Conservation (phyloP, 495 filamentous ascomycete genomes). For the Venustampulla echinocandica region DNA sequence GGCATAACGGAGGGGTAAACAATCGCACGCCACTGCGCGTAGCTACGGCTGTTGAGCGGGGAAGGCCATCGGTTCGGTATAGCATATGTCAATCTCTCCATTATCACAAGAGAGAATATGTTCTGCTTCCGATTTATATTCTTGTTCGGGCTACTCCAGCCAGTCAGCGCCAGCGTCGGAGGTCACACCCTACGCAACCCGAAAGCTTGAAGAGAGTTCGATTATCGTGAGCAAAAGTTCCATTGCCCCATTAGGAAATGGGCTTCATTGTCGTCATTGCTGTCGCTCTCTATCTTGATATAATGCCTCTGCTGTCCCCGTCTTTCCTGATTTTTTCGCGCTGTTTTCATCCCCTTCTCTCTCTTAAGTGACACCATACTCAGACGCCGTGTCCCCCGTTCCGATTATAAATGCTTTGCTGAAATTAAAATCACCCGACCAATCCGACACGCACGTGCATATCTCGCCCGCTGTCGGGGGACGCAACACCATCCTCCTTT, state of each 20-base stretch:
- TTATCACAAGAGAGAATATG: not conserved
- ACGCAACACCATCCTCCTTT: not conserved
- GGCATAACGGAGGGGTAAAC: too few relatives aligned
- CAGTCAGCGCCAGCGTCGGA: not conserved
- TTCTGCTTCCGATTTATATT: not conserved
- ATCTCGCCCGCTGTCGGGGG: not conserved
- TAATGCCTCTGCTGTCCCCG: too few relatives aligned
- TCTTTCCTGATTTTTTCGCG: not conserved
- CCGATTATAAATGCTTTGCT: not conserved
- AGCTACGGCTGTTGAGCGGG: not conserved
- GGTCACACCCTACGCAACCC: not conserved
- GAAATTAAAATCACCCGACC: conserved; percentile 15
- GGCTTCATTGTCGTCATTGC: too few relatives aligned
- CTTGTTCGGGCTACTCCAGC: not conserved
- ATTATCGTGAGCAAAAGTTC: not conserved
- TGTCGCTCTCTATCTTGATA: too few relatives aligned
- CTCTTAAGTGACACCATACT: not conserved
- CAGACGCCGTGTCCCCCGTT: too few relatives aligned
- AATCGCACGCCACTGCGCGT: too few relatives aligned
- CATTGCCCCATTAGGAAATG: too few relatives aligned
- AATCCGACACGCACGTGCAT: conserved; percentile 15
- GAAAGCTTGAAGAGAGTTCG: not conserved
- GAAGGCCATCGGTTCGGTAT: not conserved
- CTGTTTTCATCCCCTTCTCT: not conserved
- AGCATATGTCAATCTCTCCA: not conserved